Evolutionary conservation across 805 yeast genomes (phyloP), one percentile per base, ranked within the genome.

Genomic region (Maudiozyma pseudohumilis): DNA sequence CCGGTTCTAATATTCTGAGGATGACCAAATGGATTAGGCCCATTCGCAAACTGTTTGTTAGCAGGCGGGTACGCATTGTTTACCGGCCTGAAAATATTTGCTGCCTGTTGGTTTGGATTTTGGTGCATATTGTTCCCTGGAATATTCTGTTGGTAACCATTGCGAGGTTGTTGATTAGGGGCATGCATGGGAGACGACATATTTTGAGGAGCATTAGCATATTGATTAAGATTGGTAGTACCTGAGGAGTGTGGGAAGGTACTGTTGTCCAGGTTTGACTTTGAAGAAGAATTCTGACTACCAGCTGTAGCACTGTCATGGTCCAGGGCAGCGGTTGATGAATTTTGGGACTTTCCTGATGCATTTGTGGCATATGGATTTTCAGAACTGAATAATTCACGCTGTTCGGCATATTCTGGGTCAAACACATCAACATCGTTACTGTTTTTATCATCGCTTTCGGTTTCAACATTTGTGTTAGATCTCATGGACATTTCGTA

Each of bases 401-500:
- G 46, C 32, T 56, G 53, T 38, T 53, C 61, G 37, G 47, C 39
- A 38, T 46, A 57, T 39, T 52, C 57, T 11, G 60, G 56, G 35
- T 54, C 57, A 39, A 54, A 54, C 4, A 56, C 56, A 39, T 58
- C 52, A 4, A 15, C 34, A 2, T 38, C 43, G 6, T 35, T 29
- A 13, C 26, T 8, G 3, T 22, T n/a, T n/a, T n/a, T n/a, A 23
- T 27, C 17, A 7, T 20, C 11, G 10, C 20, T 16, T 13, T 28
- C 13, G 22, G 23, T 16, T 13, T 25, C 22, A 13, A 15, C 29
- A 12, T 20, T 29, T 13, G 22, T 18, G n/a, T 29, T 20, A n/a
- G 32, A 29, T 4, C 12, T 17, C n/a, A 17, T 5, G 10, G 25
- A 19, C 9, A 30, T 15, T 25, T 30, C 28, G 9, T 31, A 24